Base-by-base conservation (phyloP, 768 basidiomycete species). In the Mycena venus region DNA sequence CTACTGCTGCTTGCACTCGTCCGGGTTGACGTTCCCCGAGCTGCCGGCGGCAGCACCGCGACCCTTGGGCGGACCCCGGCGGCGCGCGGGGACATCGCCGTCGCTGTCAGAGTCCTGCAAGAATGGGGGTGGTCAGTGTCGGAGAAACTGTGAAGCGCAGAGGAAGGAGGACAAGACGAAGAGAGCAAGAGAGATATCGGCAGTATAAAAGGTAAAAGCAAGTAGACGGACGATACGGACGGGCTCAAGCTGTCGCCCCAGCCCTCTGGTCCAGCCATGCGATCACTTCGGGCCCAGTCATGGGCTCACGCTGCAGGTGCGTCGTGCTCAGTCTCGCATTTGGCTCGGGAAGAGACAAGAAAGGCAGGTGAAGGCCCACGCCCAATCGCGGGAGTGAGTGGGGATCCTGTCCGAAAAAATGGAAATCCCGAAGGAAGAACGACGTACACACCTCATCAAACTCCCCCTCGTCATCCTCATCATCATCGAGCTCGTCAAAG, bases 1-100 rank as follows among this genome's bases (percentile, higher is more conserved):
- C 36, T 65, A 97, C 92, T 97, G 96, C 82, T 96, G 94, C 87
- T 96, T 96, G 89, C 96, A 97, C 83, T 97, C 96, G 81, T 96
- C 93, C 1, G 95, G 91, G 81, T 95, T 92, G 68, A 88, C 88
- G 77, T 89, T 89, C 21, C 58, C 58, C 40, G 82, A 83, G 56
- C 83, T 88, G 10, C 82, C 84, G 36, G 80, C 76, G 10, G 84
- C 83, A 23, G 84, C 88, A 47, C 85, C 86, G 69, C 90, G 88
- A 61, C 89, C 88, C 83, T 91, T 93, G 77, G 91, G 87, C 74
- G 89, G 88, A 27, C 83, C 90, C 68, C 91, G 90, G 70, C 90
- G 88, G 78, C 89, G 88, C 63, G 88, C 86, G 19, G 92, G 91
- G 60, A 88, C 84, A 23, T 94, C 93, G 19, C 84, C 90, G 25